Evolutionary conservation across 768 basidiomycete genomes (phyloP).

Genomic region (Piloderma croceum): DNA sequence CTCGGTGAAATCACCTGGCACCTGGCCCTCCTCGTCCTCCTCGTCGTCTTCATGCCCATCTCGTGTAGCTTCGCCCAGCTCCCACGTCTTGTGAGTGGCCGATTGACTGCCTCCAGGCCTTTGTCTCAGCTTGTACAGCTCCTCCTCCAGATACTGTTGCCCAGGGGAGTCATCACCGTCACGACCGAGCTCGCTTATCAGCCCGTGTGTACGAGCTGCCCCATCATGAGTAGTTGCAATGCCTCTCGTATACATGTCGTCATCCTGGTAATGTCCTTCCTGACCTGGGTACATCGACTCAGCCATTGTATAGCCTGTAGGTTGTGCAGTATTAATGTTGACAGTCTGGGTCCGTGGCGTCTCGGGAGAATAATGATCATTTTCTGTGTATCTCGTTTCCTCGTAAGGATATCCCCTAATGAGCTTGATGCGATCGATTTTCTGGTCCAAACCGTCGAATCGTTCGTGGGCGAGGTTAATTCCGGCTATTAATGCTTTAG

Average conservation of each 20-base stretch:
- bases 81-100: constrained; percentile 76
- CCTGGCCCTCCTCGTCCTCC: constrained; percentile 45
- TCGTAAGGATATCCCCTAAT: constrained; percentile 37
- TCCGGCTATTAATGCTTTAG: constrained; percentile 65
- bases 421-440: constrained; percentile 51
- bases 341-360: constrained; percentile 68
- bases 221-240: constrained; percentile 18
- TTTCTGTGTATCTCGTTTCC: constrained; percentile 36
- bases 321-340: constrained; percentile 65
- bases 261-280: constrained; percentile 38
- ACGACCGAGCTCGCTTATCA: too few species aligned
- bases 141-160: constrained; percentile 74
- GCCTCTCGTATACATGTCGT: constrained; percentile 12
- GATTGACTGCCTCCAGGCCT: constrained; percentile 67
- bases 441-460: constrained; percentile 64
- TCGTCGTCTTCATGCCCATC: too few species aligned
- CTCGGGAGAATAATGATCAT: too few species aligned
- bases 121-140: constrained; percentile 72
- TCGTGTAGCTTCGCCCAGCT: constrained; percentile 63
- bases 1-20: too few species aligned
- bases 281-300: constrained; percentile 52
- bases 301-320: constrained; percentile 58
- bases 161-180: constrained; percentile 79
- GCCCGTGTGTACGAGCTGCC: too few species aligned
- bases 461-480: constrained; percentile 69